A percentile compares a stretch with the other conserved stretches of the same genome.
These are phyloP conservation scores for Hemerocallis citrina DNA, from an alignment of 106 monocot genomes.

Conservation along the genomic window DNA sequence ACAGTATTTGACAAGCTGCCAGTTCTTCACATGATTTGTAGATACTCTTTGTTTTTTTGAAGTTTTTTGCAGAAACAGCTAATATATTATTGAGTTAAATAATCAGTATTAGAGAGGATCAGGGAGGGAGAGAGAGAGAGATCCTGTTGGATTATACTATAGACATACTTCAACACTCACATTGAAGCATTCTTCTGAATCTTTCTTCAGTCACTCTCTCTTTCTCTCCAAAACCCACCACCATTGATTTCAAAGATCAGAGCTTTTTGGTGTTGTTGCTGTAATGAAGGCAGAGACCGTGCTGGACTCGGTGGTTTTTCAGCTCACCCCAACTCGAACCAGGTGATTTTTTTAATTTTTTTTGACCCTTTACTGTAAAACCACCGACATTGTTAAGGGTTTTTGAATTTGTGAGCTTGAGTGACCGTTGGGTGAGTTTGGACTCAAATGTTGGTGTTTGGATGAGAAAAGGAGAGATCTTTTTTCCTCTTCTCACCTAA, in stretches of 20 bases:
- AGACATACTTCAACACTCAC: not conserved
- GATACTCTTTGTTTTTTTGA: not conserved
- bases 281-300: constrained; percentile 51
- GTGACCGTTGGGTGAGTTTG: too few relatives aligned
- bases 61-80: too few relatives aligned
- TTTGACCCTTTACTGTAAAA: not conserved
- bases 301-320: constrained; percentile 71
- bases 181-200: not conserved
- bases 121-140: too few relatives aligned
- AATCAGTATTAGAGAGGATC: too few relatives aligned
- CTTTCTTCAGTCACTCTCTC: not conserved
- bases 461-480: not conserved
- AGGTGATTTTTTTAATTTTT: constrained; percentile 28
- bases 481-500: not conserved
- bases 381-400: not conserved
- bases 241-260: not conserved
- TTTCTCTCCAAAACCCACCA: too few relatives aligned
- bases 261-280: not conserved
- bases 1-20: not conserved
- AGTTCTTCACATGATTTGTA: not conserved
- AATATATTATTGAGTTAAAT: too few relatives aligned
- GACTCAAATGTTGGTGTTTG: not conserved
- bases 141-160: too few relatives aligned
- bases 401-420: not conserved
- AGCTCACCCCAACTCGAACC: constrained; percentile 83